Conservation (phyloP, 208 protist genomes). For the Wallacemonas rigidus region DNA sequence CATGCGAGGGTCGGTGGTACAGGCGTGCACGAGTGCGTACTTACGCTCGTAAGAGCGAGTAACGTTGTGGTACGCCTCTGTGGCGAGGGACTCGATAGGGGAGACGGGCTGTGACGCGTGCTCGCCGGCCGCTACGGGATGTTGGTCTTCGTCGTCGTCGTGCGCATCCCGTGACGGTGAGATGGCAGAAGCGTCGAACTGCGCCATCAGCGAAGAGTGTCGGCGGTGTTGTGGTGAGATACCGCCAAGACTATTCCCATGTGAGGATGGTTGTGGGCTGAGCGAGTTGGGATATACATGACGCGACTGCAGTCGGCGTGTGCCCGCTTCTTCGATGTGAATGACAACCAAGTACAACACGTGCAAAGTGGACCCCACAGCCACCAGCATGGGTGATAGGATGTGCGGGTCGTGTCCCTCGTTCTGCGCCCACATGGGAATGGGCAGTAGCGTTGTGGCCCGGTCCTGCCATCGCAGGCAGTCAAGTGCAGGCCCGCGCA, state of each 20-base stretch:
- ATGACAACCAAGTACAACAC: slow-evolving; percentile 53
- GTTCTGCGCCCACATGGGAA: slow-evolving; percentile 46
- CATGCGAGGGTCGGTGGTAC: slow-evolving; percentile 23
- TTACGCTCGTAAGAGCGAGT: neutral
- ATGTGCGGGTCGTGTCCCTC: slow-evolving; percentile 33
- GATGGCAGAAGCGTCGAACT: slow-evolving; percentile 1
- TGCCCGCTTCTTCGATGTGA: neutral
- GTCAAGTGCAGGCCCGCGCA: slow-evolving; percentile 29
- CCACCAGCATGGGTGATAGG: slow-evolving; percentile 37
- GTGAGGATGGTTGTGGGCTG: neutral
- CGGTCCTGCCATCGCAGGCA: slow-evolving; percentile 31
- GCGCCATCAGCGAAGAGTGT: slow-evolving; percentile 12
- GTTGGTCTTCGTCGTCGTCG: slow-evolving; percentile 7
- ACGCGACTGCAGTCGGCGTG: neutral
- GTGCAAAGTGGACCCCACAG: slow-evolving; percentile 37
- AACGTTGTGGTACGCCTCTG: neutral
- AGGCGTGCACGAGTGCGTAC: slow-evolving; percentile 47
- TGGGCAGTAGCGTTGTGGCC: slow-evolving; percentile 28
- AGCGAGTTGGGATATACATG: slow-evolving; percentile 4
- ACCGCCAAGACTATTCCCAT: neutral
- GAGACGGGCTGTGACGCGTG: neutral
- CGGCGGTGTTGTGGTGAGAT: slow-evolving; percentile 11
- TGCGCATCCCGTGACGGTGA: too few relatives aligned
- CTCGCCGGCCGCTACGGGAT: neutral
- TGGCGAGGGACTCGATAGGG: neutral